Evolutionary conservation across 805 yeast species (phyloP).

Genomic region (Komagataella mondaviorum): DNA sequence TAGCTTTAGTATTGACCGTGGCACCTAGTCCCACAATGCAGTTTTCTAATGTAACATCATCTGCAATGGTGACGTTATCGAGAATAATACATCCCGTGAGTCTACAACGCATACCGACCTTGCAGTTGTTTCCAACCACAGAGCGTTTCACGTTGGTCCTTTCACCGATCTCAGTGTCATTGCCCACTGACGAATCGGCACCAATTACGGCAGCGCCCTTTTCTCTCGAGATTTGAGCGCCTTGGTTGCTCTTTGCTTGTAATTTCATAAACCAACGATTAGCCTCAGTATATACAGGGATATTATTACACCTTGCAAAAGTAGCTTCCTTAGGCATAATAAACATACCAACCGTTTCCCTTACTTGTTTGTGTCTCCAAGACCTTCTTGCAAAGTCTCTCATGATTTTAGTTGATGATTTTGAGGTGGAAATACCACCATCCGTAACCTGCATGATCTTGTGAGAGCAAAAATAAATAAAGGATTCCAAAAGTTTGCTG

Average conservation of each 20-base stretch:
- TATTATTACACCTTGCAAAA: slow-evolving; percentile 67
- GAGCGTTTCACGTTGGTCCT: slow-evolving; percentile 78
- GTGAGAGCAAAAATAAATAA: slow-evolving; percentile 51
- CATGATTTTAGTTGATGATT: slow-evolving; percentile 52
- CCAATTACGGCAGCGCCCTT: slow-evolving; percentile 67
- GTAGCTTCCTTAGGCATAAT: slow-evolving; percentile 55
- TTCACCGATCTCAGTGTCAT: slow-evolving; percentile 57
- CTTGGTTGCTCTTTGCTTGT: slow-evolving; percentile 31
- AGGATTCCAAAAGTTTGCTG: slow-evolving; percentile 59
- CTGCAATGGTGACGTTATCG: slow-evolving; percentile 60
- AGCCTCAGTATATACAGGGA: slow-evolving; percentile 80
- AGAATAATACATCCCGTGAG: slow-evolving; percentile 76
- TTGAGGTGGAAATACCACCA: slow-evolving; percentile 18
- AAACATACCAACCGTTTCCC: slow-evolving; percentile 56
- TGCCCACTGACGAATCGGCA: slow-evolving; percentile 73
- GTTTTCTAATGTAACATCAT: slow-evolving; percentile 71
- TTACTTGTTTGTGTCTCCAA: slow-evolving; percentile 60
- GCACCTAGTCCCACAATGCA: slow-evolving; percentile 71
- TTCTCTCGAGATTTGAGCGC: slow-evolving; percentile 23
- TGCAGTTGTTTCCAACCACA: slow-evolving; percentile 63
- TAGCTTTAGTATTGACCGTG: slow-evolving; percentile 47
- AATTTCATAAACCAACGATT: slow-evolving; percentile 63
- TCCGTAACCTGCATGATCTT: slow-evolving; percentile 39
- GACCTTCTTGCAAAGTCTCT: slow-evolving; percentile 85
- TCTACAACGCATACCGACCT: slow-evolving; percentile 75